A percentile compares a stretch with the other conserved stretches of the same genome.
Conservation (phyloP, 2,329 filamentous ascomycete genomes). For the Triangularia setosa region DNA sequence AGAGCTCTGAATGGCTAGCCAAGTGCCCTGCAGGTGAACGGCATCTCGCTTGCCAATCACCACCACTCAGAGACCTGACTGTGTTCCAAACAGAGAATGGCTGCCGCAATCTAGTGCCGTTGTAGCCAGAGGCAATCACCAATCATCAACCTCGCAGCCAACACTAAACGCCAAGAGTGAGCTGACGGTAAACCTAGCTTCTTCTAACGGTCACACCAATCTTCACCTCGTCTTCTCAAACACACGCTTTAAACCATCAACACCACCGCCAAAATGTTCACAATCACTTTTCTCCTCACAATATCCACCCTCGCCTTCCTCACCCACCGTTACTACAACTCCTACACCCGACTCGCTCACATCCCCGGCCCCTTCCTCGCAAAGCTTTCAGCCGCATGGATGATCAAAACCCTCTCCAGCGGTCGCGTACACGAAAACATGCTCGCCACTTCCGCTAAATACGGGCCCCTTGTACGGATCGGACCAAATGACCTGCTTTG, state of each 20-base stretch:
- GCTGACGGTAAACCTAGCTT: background rate
- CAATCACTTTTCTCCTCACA: background rate
- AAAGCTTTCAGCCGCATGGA: conserved; percentile 6
- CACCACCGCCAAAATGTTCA: background rate
- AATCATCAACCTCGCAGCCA: background rate
- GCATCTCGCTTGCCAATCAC: background rate
- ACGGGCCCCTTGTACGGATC: conserved; percentile 14
- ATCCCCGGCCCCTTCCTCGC: conserved; percentile 12
- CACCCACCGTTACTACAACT: background rate
- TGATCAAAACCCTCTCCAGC: too few species aligned
- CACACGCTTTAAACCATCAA: background rate
- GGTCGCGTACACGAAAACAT: conserved; percentile 3
- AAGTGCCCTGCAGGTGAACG: background rate
- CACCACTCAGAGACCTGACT: background rate
- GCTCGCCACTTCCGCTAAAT: background rate
- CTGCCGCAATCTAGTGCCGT: background rate
- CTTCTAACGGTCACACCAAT: too few species aligned
- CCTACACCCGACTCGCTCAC: conserved; percentile 6
- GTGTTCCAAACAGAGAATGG: background rate
- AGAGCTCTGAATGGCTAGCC: background rate
- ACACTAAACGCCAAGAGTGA: background rate
- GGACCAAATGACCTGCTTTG: conserved; percentile 15
- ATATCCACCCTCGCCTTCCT: background rate
- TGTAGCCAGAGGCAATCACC: background rate
- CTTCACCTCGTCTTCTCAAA: background rate